Conservation (phyloP, 495 filamentous ascomycete species). For the Penicillium arizonense region DNA sequence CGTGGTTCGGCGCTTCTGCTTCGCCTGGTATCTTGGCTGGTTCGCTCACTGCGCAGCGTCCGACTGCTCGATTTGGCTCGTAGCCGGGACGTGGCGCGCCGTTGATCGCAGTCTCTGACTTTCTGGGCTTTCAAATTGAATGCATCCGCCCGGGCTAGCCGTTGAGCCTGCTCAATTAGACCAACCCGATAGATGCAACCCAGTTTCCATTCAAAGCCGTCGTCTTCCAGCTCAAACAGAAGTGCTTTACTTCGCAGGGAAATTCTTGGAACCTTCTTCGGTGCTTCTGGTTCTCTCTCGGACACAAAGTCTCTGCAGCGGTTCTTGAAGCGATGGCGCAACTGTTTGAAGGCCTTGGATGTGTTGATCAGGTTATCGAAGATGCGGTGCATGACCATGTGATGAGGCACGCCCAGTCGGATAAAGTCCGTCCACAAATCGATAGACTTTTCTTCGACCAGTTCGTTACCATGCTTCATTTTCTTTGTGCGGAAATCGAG, state of each 20-base stretch:
- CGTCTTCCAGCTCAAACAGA: slow-evolving; percentile 90
- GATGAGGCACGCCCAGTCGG: slow-evolving; percentile 87
- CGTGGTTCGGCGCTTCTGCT: slow-evolving; percentile 55
- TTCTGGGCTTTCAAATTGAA: slow-evolving; percentile 84
- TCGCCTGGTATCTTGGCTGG: slow-evolving; percentile 42
- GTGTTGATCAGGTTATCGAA: slow-evolving; percentile 91
- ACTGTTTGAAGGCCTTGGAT: slow-evolving; percentile 80
- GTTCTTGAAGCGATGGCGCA: slow-evolving; percentile 87
- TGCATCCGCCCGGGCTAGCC: slow-evolving; percentile 85
- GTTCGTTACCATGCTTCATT: slow-evolving; percentile 57
- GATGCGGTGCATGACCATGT: slow-evolving; percentile 85
- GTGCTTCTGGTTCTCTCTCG: slow-evolving; percentile 75
- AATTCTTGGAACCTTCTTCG: slow-evolving; percentile 81
- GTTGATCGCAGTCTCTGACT: slow-evolving; percentile 65
- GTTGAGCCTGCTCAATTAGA: slow-evolving; percentile 82
- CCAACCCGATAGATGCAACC: slow-evolving; percentile 88
- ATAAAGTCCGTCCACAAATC: slow-evolving; percentile 85
- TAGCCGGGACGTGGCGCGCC: slow-evolving; percentile 47
- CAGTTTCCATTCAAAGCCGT: slow-evolving; percentile 95
- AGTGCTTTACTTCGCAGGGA: slow-evolving; percentile 78
- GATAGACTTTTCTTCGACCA: slow-evolving; percentile 75
- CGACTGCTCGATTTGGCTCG: slow-evolving; percentile 52
- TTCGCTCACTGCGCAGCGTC: slow-evolving; percentile 43
- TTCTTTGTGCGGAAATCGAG: slow-evolving; percentile 76
- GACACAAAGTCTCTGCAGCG: slow-evolving; percentile 84